Percentiles rank a stretch among this genome's conserved stretches.
phyloP scores from a whole-genome alignment of 345 rosid species.

The Passiflora organensis region DNA sequence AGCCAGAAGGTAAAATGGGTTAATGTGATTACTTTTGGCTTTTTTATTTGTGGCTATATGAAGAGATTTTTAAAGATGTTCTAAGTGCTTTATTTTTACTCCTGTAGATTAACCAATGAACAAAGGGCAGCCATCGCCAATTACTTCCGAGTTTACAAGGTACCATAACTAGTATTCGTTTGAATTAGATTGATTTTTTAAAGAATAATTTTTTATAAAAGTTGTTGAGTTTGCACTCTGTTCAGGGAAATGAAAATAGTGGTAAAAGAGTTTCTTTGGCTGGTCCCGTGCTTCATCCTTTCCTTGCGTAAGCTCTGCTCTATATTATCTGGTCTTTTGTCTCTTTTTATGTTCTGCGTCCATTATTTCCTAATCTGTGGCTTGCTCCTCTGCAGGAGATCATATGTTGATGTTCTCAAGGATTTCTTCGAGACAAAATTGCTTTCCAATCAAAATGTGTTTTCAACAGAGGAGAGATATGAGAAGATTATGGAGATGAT shows the following conservation, averaged over 20 bases:
- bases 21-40: slow-evolving; percentile 1
- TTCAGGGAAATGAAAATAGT: slow-evolving; percentile 83
- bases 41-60: slow-evolving; percentile 1
- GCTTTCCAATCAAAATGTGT: slow-evolving; percentile 55
- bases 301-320: slow-evolving; percentile 60
- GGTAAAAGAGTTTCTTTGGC: slow-evolving; percentile 60
- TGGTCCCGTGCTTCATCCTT: slow-evolving; percentile 77
- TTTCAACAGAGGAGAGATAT: slow-evolving; percentile 70
- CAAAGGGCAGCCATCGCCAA: slow-evolving; percentile 90
- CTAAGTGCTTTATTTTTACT: slow-evolving; percentile 4
- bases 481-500: slow-evolving; percentile 85
- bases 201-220: slow-evolving; percentile 5
- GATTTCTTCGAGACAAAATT: slow-evolving; percentile 64
- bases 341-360: slow-evolving; percentile 1
- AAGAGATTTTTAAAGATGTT: not conserved
- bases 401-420: slow-evolving; percentile 67
- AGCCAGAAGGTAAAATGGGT: slow-evolving; percentile 67
- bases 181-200: slow-evolving; percentile 2
- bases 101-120: slow-evolving; percentile 73
- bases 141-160: slow-evolving; percentile 83
- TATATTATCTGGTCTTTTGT: not conserved
- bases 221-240: slow-evolving; percentile 10
- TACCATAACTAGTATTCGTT: slow-evolving; percentile 17
- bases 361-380: slow-evolving; percentile 12
- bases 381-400: slow-evolving; percentile 54